A percentile compares a stretch with the other conserved stretches of the same genome.
Evolutionary conservation across 805 yeast species (phyloP).

Genomic region (Spathaspora arborariae): DNA sequence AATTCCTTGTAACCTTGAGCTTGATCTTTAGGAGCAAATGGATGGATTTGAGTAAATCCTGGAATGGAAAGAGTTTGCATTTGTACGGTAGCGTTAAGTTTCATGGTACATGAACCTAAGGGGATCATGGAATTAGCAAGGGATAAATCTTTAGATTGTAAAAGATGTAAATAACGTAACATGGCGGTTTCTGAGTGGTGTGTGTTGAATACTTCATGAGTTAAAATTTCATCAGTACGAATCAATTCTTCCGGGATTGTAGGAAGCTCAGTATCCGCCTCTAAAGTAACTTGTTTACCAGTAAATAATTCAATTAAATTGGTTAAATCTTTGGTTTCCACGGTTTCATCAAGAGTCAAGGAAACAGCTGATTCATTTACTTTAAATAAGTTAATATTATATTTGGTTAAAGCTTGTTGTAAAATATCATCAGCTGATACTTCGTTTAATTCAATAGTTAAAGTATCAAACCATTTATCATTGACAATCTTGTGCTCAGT

Average conservation of each 20-base stretch:
- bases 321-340: conserved; percentile 56
- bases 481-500: conserved; percentile 50
- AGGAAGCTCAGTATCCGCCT: conserved; percentile 37
- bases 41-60: conserved; percentile 83
- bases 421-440: conserved; percentile 55
- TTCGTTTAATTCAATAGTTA: conserved; percentile 57
- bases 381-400: conserved; percentile 74
- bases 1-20: conserved; percentile 82
- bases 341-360: conserved; percentile 89
- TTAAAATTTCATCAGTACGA: conserved; percentile 59
- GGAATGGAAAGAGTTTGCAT: conserved; percentile 96
- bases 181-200: conserved; percentile 94
- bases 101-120: conserved; percentile 97
- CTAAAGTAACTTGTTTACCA: conserved; percentile 17
- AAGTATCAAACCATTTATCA: conserved; percentile 79
- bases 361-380: conserved; percentile 59
- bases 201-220: conserved; percentile 75
- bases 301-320: conserved; percentile 61
- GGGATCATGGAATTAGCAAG: conserved; percentile 97
- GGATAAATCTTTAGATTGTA: conserved; percentile 86
- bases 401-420: conserved; percentile 50
- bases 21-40: conserved; percentile 87
- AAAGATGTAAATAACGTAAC: conserved; percentile 80
- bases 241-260: conserved; percentile 44
- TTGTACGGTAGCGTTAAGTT: conserved; percentile 89